These are phyloP conservation scores for Cardamine chenopodiifolia DNA, from an alignment of 345 rosid genomes.

Conservation along the genomic window DNA sequence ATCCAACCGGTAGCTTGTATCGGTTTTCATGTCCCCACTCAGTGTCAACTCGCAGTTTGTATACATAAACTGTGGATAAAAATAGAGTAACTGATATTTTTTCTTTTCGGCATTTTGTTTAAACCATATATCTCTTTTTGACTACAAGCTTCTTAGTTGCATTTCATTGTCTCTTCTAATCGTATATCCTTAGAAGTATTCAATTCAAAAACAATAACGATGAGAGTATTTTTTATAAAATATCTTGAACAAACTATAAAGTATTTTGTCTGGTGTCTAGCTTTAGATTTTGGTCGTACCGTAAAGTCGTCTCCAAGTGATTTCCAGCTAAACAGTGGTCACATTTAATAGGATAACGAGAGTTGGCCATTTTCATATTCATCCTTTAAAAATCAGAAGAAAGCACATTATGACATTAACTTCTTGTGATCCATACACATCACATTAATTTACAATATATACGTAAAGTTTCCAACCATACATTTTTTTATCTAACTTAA, in stretches of 20 bases:
- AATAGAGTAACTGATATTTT: not conserved
- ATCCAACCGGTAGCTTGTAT: no score
- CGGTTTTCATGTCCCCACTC: no score
- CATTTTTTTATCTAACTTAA: not conserved
- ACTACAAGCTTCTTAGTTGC: not conserved
- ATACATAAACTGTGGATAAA: not conserved
- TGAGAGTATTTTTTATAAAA: not conserved
- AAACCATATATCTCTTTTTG: not conserved
- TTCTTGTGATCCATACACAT: conserved; percentile 30
- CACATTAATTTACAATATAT: conserved; percentile 4
- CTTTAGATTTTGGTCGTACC: conserved; percentile 30
- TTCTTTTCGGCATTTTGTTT: not conserved
- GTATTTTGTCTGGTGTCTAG: conserved; percentile 26
- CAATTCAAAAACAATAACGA: conserved; percentile 12
- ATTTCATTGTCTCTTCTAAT: not conserved
- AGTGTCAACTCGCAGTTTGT: no score
- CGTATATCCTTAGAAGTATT: not conserved
- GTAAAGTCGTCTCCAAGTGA: conserved; percentile 30
- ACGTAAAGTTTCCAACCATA: not conserved
- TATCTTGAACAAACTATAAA: conserved; percentile 7
- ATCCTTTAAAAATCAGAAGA: conserved; percentile 2
- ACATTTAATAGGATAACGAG: conserved; percentile 22
- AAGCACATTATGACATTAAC: conserved; percentile 12
- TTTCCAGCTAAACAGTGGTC: conserved; percentile 40
- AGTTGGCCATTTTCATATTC: conserved; percentile 6